A percentile compares a stretch with the other conserved stretches of the same genome.
phyloP scores from a whole-genome alignment of 2,329 filamentous ascomycete genomes.

The Venturia pyrina region DNA sequence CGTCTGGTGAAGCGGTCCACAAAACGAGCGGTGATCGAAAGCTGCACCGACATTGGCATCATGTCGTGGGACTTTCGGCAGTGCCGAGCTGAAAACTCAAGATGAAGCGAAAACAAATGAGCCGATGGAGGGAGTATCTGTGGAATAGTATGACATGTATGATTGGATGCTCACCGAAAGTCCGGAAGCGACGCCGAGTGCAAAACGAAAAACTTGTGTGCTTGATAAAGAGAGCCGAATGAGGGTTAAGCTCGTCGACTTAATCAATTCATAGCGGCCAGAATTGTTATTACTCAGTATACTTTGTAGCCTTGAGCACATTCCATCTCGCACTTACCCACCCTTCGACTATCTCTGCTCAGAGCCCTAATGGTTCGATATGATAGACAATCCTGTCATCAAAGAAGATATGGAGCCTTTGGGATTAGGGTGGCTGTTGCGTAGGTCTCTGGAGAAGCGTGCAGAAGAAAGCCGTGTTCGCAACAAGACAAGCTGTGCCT shows the following conservation, averaged over 20 bases:
- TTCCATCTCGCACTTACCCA: background rate
- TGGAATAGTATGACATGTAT: background rate
- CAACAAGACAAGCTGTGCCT: background rate
- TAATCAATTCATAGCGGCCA: too few relatives aligned
- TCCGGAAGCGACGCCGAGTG: too few relatives aligned
- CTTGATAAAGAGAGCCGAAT: too few relatives aligned
- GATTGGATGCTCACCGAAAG: background rate
- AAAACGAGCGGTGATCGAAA: background rate
- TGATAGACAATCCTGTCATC: background rate
- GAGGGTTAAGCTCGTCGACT: too few relatives aligned
- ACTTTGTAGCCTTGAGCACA: background rate
- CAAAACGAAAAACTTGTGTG: too few relatives aligned
- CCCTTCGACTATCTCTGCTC: background rate
- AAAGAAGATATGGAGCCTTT: background rate
- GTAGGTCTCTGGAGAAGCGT: background rate
- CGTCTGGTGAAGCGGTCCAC: too few relatives aligned
- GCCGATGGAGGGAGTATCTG: background rate
- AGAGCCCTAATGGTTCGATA: too few relatives aligned
- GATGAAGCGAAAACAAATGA: too few relatives aligned
- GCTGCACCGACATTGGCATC: background rate
- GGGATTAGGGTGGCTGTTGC: background rate
- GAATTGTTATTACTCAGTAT: too few relatives aligned
- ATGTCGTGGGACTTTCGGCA: background rate
- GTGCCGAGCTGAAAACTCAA: background rate
- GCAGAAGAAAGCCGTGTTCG: background rate